A percentile compares a stretch with the other conserved stretches of the same genome.
phyloP scores from a whole-genome alignment of 2,329 filamentous ascomycete species.

The Diaporthe australafricana region DNA sequence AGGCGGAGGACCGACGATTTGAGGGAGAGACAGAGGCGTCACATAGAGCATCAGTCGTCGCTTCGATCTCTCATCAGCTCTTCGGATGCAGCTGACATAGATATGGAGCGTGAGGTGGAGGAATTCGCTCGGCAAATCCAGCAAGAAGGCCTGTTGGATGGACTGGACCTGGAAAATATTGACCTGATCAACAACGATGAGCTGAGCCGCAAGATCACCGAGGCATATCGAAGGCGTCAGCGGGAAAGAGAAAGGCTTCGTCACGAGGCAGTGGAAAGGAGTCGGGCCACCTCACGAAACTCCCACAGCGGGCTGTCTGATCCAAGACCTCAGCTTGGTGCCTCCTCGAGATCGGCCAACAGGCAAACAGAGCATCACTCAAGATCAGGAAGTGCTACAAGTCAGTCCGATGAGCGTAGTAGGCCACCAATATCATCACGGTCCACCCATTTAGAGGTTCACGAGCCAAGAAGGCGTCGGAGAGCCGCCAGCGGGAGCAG shows the following conservation, averaged over 20 bases:
- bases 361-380: constrained; percentile 55
- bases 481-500: constrained; percentile 63
- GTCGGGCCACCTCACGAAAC: constrained; percentile 54
- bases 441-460: constrained; percentile 61
- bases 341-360: constrained; percentile 43
- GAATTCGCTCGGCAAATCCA: constrained; percentile 89
- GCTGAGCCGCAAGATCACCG: constrained; percentile 89
- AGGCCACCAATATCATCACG: constrained; percentile 62
- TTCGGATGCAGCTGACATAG: constrained; percentile 79
- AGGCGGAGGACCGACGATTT: constrained; percentile 54
- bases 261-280: constrained; percentile 59
- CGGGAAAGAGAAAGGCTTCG: constrained; percentile 70
- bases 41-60: constrained; percentile 90
- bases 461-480: constrained; percentile 57
- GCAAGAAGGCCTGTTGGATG: constrained; percentile 87
- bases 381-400: constrained; percentile 58
- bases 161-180: constrained; percentile 88
- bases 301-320: constrained; percentile 45
- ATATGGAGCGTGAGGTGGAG: constrained; percentile 89
- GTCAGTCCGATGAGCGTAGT: constrained; percentile 60
- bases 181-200: constrained; percentile 88
- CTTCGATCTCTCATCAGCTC: constrained; percentile 85
- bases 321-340: constrained; percentile 44
- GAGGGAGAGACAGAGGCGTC: constrained; percentile 58
- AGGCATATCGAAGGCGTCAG: constrained; percentile 85